phyloP scores from a whole-genome alignment of 176 grass and related monocot genomes.

The Carex cristatella region DNA sequence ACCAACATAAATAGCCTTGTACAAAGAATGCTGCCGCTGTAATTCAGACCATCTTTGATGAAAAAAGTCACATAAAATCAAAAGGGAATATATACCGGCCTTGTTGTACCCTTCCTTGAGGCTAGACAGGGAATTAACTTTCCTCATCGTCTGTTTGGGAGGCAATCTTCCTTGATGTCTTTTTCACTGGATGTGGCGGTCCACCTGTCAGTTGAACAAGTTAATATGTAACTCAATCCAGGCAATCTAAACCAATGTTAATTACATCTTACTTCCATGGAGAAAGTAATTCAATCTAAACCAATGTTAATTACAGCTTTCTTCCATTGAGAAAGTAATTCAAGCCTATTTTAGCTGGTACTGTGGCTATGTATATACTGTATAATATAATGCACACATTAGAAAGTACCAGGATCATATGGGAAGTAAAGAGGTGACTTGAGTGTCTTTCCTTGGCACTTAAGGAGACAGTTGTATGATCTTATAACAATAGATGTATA shows the following conservation, averaged over 20 bases:
- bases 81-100: background rate
- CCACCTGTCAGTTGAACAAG: conserved; percentile 40
- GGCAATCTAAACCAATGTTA: background rate
- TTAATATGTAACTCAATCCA: conserved; percentile 24
- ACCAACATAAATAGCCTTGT: background rate
- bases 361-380: background rate
- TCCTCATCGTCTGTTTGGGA: conserved; percentile 65
- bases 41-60: conserved; percentile 2
- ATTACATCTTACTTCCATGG: background rate
- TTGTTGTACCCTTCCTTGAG: background rate
- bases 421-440: background rate
- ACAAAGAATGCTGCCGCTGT: background rate
- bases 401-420: background rate
- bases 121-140: conserved; percentile 23
- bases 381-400: background rate
- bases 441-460: background rate
- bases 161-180: conserved; percentile 32
- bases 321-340: background rate
- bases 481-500: background rate
- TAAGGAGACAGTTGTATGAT: background rate
- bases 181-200: conserved; percentile 39
- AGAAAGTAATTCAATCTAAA: background rate
- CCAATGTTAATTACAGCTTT: background rate
- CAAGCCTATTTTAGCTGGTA: background rate
- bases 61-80: background rate